Conservation (phyloP, 1,284 basidiomycete species). For the Trametes hirsuta region DNA sequence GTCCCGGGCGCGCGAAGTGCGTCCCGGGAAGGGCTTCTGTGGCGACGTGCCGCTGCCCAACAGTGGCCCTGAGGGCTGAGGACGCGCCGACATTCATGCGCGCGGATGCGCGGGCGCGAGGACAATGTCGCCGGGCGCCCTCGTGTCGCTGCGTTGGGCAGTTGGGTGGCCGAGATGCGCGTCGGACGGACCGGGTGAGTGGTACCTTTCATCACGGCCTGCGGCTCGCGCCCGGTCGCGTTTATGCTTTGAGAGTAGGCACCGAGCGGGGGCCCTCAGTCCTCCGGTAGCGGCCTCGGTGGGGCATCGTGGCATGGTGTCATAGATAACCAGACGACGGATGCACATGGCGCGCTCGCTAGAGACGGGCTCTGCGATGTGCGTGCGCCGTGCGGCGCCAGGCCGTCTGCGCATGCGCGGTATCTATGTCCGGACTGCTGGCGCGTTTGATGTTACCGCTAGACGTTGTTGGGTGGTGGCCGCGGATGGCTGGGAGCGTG, state of each 20-base stretch:
- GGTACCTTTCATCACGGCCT: constrained; percentile 1
- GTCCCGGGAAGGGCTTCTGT: neutral
- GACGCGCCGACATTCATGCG: too few species aligned
- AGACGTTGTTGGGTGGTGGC: too few species aligned
- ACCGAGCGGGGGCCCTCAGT: too few species aligned
- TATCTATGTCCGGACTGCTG: neutral
- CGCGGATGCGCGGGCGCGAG: neutral
- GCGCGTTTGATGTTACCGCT: too few species aligned
- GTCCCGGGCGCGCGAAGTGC: neutral
- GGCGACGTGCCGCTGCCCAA: neutral
- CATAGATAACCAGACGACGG: neutral
- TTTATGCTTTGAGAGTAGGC: too few species aligned
- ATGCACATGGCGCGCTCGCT: neutral
- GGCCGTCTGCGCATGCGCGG: neutral
- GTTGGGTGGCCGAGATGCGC: too few species aligned
- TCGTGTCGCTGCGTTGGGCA: too few species aligned
- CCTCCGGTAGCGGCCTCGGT: too few species aligned
- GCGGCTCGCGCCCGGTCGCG: neutral
- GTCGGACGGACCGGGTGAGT: neutral
- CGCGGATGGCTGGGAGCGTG: too few species aligned
- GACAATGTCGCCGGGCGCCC: too few species aligned
- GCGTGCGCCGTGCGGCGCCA: neutral
- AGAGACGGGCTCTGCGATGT: neutral
- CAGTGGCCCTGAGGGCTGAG: too few species aligned
- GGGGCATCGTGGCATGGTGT: neutral